Evolutionary conservation across 352 stramenopile species (phyloP), one percentile per base, ranked within the genome.

Genomic region (Phytophthora pini): DNA sequence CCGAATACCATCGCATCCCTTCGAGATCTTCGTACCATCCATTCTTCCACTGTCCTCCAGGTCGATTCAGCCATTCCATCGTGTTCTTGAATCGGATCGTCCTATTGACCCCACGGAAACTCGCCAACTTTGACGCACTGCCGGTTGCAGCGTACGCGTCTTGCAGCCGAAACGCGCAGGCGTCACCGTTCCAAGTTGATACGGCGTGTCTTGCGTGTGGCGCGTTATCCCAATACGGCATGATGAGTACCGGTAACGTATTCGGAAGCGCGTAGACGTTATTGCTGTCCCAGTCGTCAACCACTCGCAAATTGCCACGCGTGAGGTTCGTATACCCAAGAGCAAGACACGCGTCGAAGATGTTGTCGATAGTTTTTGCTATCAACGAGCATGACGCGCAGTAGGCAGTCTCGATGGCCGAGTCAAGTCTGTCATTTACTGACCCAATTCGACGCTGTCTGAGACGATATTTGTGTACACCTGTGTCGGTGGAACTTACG

Each of bases 211-310:
- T 69, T 11, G 36, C 31, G 8, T 52, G 44, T 0, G 55, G 12
- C 0, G 51, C 44, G 41, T 84, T 82, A 27, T 87, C 79, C 56
- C 50, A 74, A 51, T 60, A 82, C 5, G 79, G 77, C 41, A 86
- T 52, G 13, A 77, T 70, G 3, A 85, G 40, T 45, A 87, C 53
- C 2, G 78, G 78, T 10, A 84, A 46, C 15, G 76, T 68, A 47
- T 74, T 34, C 0, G 56, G 26, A 10, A 87, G 46, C 1, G 55
- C 9, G 7, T 70, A 56, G 24, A 73, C 11, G 27, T 61, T 62
- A 2, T 69, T 70, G 58, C 51, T 68, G 29, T 77, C 49, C 46
- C 49, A 53, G 4, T 62, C 59, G 11, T 70, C 64, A 11, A 77
- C 50, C 17, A 74, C 43, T 17, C 72, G 56, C 4, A 76, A 69